Percentiles rank a stretch among this genome's conserved stretches.
Evolutionary conservation across 2,329 filamentous ascomycete species (phyloP).

Genomic region (Phyllosticta citrichinensis): DNA sequence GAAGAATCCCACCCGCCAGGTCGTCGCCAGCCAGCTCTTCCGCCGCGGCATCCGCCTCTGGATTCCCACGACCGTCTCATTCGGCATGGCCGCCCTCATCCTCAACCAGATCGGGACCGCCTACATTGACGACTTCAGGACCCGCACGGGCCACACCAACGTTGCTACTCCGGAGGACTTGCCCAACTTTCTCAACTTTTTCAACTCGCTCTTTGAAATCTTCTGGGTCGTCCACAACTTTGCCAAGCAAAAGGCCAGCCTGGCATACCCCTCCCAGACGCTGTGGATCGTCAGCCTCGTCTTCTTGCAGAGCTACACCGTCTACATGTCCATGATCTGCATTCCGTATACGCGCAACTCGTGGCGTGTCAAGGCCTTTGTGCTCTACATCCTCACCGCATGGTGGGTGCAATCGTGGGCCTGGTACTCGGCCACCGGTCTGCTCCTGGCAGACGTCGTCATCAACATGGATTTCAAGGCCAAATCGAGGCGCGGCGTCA

Average conservation of each 20-base stretch:
- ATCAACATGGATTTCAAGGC: conserved; percentile 32
- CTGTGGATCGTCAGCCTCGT: conserved; percentile 38
- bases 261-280: conserved; percentile 35
- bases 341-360: conserved; percentile 33
- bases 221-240: conserved; percentile 36
- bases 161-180: conserved; percentile 25
- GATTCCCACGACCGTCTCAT: conserved; percentile 30
- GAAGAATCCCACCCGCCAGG: conserved; percentile 21
- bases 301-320: conserved; percentile 38
- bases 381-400: conserved; percentile 33
- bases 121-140: conserved; percentile 31
- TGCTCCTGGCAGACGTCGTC: conserved; percentile 39
- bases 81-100: conserved; percentile 30
- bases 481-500: conserved; percentile 12
- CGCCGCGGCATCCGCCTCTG: conserved; percentile 33
- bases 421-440: conserved; percentile 35
- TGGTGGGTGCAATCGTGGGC: conserved; percentile 41
- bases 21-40: conserved; percentile 32
- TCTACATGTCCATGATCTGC: conserved; percentile 40
- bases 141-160: conserved; percentile 27
- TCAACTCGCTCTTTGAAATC: conserved; percentile 38
- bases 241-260: conserved; percentile 30
- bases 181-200: conserved; percentile 31
- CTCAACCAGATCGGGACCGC: conserved; percentile 23
- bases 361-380: conserved; percentile 32